Conservation (phyloP, 2,329 filamentous ascomycete species). For the Nannizzia gypsea region DNA sequence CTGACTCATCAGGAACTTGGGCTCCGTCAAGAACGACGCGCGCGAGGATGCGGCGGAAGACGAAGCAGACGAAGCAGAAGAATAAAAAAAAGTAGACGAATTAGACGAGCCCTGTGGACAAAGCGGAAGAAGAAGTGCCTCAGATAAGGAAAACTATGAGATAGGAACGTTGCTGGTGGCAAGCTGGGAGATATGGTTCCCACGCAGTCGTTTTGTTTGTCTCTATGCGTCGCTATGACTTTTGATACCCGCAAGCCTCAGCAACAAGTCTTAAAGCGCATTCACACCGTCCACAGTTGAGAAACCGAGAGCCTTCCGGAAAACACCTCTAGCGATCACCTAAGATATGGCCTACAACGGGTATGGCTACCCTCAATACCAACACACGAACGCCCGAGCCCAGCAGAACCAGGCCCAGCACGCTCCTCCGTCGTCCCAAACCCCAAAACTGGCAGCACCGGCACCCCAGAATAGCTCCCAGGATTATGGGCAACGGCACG, state of each 20-base stretch:
- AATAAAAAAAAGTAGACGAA: not conserved
- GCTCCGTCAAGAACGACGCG: not conserved
- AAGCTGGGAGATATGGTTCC: not conserved
- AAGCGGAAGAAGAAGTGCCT: too few relatives aligned
- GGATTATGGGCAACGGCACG: conserved; percentile 9
- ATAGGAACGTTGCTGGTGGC: not conserved
- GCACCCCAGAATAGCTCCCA: conserved; percentile 7
- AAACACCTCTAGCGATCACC: not conserved
- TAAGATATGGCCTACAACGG: conserved; percentile 13
- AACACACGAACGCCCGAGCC: conserved; percentile 6
- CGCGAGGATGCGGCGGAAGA: not conserved
- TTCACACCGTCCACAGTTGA: not conserved
- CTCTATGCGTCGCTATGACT: not conserved
- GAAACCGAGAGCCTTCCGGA: not conserved
- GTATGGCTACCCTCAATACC: conserved; percentile 11
- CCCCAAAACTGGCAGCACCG: not conserved
- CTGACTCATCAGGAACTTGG: not conserved
- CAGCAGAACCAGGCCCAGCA: conserved; percentile 3
- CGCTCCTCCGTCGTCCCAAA: conserved; percentile 4
- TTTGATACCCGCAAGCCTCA: not conserved
- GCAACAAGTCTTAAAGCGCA: not conserved
- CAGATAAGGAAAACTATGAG: not conserved
- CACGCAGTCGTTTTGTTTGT: not conserved
- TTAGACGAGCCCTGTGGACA: too few relatives aligned
- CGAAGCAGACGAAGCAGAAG: not conserved